Base-by-base conservation (phyloP, 1,284 basidiomycete genomes). In the Ustilago hordei region DNA sequence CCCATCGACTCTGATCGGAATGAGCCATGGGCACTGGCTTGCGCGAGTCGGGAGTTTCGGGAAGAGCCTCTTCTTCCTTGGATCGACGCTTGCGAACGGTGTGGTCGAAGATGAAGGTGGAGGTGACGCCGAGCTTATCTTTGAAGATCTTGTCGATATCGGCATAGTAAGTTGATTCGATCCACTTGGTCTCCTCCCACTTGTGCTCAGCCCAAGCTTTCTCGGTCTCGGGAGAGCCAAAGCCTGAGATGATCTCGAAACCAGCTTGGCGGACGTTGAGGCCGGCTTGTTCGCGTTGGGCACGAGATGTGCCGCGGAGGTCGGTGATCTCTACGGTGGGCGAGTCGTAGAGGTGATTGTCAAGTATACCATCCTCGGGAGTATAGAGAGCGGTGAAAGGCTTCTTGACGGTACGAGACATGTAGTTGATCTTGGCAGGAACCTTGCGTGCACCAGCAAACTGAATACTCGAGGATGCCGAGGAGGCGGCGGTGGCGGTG, bases 61-160 rank as follows among this genome's bases (percentile, higher is more conserved):
- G 77, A 15, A 75, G 45, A 32, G 72, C 54, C 34, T 74, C 48
- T 3, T 68, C 53, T n/a, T 75, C 68, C 43, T 64, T 69, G 12
- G 73, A 31, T 12, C 79, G 57, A 48, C 79, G 65, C 55, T 81
- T 82, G 15, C 81, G 50, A 8, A 82, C 60, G 15, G 81, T 82
- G 64, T 82, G 77, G 55, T 82, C 81, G 48, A 82, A 82, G 60
- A 82, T 64, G 36, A 75, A 82, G 5, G 81, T 82, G 4, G 64
- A 68, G 2, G 72, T 75, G 19, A 76, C 80, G 31, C 78, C 78
- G 15, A 81, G 58, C 41, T 75, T 48, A n/a, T 70, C 53, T 61
- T 82, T 82, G 48, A 82, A 65, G 8, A 82, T 60, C 12, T 52
- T 58, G 53, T 79, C 79, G 32, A 79, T 52, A 32, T 82, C 81